Conservation (phyloP, 2,329 filamentous ascomycete species). For the Albifimbria verrucaria region DNA sequence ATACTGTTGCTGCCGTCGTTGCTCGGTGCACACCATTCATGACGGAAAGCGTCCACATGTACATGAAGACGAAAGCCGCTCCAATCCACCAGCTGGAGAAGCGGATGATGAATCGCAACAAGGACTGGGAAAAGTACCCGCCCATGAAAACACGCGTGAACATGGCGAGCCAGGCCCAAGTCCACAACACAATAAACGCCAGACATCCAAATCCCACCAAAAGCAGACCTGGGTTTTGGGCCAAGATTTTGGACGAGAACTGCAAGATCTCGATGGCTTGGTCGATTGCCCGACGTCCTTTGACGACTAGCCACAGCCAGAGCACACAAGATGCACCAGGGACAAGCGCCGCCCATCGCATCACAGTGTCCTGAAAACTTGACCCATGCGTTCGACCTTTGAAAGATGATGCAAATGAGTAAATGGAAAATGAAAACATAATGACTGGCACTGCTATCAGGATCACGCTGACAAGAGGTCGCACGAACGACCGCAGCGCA, state of each 20-base stretch:
- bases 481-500: slow-evolving; percentile 80
- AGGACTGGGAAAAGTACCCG: slow-evolving; percentile 69
- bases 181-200: slow-evolving; percentile 76
- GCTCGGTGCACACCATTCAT: slow-evolving; percentile 85
- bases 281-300: slow-evolving; percentile 74
- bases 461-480: slow-evolving; percentile 76
- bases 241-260: slow-evolving; percentile 84
- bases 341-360: slow-evolving; percentile 82
- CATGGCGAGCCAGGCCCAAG: slow-evolving; percentile 95
- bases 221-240: slow-evolving; percentile 79
- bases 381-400: slow-evolving; percentile 71
- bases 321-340: slow-evolving; percentile 70
- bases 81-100: slow-evolving; percentile 92
- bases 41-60: slow-evolving; percentile 89
- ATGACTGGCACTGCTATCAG: slow-evolving; percentile 82
- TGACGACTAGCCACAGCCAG: slow-evolving; percentile 82
- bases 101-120: slow-evolving; percentile 73
- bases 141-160: slow-evolving; percentile 93
- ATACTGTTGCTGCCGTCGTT: slow-evolving; percentile 90
- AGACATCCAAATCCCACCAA: slow-evolving; percentile 79
- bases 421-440: slow-evolving; percentile 84
- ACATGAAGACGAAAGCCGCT: slow-evolving; percentile 87
- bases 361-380: slow-evolving; percentile 79
- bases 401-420: slow-evolving; percentile 87
- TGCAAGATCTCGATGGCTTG: slow-evolving; percentile 87